These are phyloP conservation scores for Xylaria sp. DNA, from an alignment of 2,329 filamentous ascomycete species.

Conservation along the genomic window DNA sequence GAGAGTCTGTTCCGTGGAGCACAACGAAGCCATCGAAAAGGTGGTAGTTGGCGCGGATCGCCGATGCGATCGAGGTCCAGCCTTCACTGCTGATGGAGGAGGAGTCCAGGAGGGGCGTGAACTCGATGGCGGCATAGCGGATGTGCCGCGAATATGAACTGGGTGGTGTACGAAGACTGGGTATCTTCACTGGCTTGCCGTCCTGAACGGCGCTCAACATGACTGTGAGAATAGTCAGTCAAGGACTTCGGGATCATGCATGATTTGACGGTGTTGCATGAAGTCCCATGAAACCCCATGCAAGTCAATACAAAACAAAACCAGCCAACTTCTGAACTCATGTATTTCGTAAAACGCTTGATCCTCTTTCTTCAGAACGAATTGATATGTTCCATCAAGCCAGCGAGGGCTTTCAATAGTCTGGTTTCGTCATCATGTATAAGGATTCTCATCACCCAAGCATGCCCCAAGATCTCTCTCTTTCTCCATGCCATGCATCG, in stretches of 20 bases:
- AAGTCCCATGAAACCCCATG: too few species aligned
- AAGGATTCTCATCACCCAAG: background rate
- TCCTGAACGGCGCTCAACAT: conserved; percentile 48
- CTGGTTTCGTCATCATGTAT: background rate
- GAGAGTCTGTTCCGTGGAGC: conserved; percentile 83
- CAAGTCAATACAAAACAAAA: too few species aligned
- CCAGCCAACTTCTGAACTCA: too few species aligned
- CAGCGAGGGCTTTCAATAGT: too few species aligned
- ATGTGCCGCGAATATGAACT: conserved; percentile 77
- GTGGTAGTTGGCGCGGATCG: conserved; percentile 79
- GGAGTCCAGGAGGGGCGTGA: conserved; percentile 78
- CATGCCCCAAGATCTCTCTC: background rate
- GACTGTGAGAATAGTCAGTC: conserved; percentile 29
- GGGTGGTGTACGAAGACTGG: conserved; percentile 71
- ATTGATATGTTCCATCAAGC: too few species aligned
- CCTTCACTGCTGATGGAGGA: conserved; percentile 82
- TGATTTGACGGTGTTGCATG: background rate
- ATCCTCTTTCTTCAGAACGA: too few species aligned
- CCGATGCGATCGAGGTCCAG: conserved; percentile 77
- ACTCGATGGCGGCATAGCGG: conserved; percentile 79
- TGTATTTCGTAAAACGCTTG: too few species aligned
- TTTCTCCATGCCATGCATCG: background rate
- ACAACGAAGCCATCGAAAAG: conserved; percentile 88
- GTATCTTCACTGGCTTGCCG: conserved; percentile 48
- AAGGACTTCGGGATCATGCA: background rate